Conservation (phyloP, 2,329 filamentous ascomycete species). For the Aspergillus fumigatus region DNA sequence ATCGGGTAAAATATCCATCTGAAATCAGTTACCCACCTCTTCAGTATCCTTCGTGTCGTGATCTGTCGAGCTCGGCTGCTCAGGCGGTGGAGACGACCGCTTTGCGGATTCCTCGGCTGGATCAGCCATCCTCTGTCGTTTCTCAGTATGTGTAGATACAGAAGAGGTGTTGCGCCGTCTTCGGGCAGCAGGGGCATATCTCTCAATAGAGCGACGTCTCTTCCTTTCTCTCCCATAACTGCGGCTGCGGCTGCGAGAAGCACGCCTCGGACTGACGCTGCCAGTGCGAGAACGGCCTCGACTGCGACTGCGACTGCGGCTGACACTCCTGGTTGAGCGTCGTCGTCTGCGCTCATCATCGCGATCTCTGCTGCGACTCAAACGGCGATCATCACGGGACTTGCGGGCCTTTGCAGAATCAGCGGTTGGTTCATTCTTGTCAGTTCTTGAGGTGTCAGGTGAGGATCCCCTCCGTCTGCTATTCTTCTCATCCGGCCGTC, state of each 20-base stretch:
- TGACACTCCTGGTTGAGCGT: slow-evolving; percentile 22
- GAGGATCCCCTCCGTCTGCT: slow-evolving; percentile 42
- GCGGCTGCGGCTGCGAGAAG: slow-evolving; percentile 21
- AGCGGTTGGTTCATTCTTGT: slow-evolving; percentile 43
- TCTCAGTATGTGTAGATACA: slow-evolving; percentile 38
- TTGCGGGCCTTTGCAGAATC: slow-evolving; percentile 46
- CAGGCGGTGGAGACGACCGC: slow-evolving; percentile 17
- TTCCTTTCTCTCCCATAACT: slow-evolving; percentile 32
- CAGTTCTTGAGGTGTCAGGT: slow-evolving; percentile 39
- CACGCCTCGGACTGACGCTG: background rate
- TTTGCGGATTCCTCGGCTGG: slow-evolving; percentile 26
- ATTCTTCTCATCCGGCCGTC: slow-evolving; percentile 20
- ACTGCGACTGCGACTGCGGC: slow-evolving; percentile 26
- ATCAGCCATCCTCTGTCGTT: slow-evolving; percentile 40
- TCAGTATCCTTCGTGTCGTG: slow-evolving; percentile 21
- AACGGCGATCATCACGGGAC: slow-evolving; percentile 38
- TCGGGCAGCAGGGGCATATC: slow-evolving; percentile 41
- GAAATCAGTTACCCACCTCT: slow-evolving; percentile 30
- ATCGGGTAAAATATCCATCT: slow-evolving; percentile 1
- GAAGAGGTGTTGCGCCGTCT: slow-evolving; percentile 42
- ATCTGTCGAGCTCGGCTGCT: slow-evolving; percentile 13
- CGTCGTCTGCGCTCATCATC: slow-evolving; percentile 28
- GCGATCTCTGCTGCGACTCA: slow-evolving; percentile 36
- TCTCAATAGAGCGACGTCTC: slow-evolving; percentile 42
- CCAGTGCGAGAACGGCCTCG: slow-evolving; percentile 12